These are phyloP conservation scores for Hordeum pubiflorum DNA, from an alignment of 202 grass and related monocot species.

Conservation along the genomic window DNA sequence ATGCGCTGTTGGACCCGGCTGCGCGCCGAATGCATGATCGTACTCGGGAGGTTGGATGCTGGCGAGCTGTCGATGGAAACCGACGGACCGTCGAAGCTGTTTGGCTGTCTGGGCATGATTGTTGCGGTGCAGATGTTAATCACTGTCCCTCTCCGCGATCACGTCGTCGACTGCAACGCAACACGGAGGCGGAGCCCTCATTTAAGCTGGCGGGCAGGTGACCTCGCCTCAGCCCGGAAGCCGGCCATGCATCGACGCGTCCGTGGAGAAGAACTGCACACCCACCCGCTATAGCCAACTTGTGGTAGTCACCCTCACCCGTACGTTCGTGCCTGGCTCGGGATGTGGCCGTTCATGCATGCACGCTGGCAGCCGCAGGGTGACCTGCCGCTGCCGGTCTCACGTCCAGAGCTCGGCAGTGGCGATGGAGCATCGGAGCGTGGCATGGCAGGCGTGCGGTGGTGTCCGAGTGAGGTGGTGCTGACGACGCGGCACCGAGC, in stretches of 20 bases:
- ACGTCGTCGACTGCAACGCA: not conserved
- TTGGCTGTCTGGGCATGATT: not conserved
- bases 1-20: too few relatives aligned
- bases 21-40: not conserved
- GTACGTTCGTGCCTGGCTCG: not conserved
- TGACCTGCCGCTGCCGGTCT: not conserved
- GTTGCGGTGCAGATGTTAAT: constrained; percentile 7
- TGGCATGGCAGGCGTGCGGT: not conserved
- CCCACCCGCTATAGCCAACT: not conserved
- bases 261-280: not conserved
- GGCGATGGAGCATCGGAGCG: not conserved
- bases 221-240: not conserved
- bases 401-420: not conserved
- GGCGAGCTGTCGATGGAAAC: not conserved
- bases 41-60: not conserved
- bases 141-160: constrained; percentile 4
- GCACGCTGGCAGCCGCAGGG: not conserved
- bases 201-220: not conserved
- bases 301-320: not conserved
- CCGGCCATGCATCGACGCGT: not conserved
- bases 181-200: not conserved
- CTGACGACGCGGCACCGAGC: constrained; percentile 30
- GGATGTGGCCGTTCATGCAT: not conserved
- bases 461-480: constrained; percentile 1
- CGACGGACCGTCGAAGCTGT: constrained; percentile 9